Evolutionary conservation across 2,329 filamentous ascomycete species (phyloP), one percentile per base, ranked within the genome.

Genomic region (Leptographium procerum): DNA sequence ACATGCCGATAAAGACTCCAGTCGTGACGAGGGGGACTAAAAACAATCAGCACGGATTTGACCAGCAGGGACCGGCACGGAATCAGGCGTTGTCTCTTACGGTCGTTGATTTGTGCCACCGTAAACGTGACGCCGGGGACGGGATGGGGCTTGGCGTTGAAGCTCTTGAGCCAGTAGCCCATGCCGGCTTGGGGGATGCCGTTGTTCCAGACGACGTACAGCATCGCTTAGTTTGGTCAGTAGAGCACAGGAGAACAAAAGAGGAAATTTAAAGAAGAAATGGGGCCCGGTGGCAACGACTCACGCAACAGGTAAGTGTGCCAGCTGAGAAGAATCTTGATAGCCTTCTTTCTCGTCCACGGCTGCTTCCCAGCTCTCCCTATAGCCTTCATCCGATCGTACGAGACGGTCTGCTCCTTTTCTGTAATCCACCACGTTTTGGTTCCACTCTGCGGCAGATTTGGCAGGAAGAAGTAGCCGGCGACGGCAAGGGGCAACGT

Each of bases 391-490:
- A 72, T 70, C 24, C 70, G 68, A 24, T 63, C 61, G 0, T 68
- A 60, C 4, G 65, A 61, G 11, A 74, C 70, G 2, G 72, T 69
- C 56, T 71, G 68, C 50, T 75, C 69, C 0, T 65, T 60, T 14
- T 68, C 63, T 0, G 62, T 69, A 7, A 70, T 64, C 55, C 72
- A 75, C 50, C 71, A 71, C 0, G 74, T 75, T 11, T 64, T 66
- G 1, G 66, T 69, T 8, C 61, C 62, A 14, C 62, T 68, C 19
- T 73, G 71, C 0, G 78, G 78, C 0, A 77, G 70, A 29, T 79
- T 77, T 0, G 78, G 78, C 60, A 81, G 80, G 63, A 70, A 69
- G 52, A 78, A 43, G 59, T 75, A 76, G 5, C 79, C 78, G 48
- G 77, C 79, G 6, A 80, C 54, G 1, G 78, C 78, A 2, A 83